Conservation (phyloP, 129 eudicot species). For the Escallonia rubra region DNA sequence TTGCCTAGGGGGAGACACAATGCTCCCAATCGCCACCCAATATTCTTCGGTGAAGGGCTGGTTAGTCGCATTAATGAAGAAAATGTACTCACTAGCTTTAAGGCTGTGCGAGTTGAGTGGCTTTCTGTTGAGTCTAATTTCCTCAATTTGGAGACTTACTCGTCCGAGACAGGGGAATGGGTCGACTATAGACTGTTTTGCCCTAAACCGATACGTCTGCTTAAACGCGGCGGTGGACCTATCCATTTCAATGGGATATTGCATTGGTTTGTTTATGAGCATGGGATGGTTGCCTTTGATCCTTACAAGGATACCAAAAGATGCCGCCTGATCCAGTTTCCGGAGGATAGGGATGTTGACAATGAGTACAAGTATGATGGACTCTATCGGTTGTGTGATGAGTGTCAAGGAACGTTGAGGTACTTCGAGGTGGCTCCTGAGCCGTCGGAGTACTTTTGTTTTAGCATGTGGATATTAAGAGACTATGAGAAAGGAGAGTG, state of each 20-base stretch:
- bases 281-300: slow-evolving; percentile 51
- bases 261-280: slow-evolving; percentile 44
- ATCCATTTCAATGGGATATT: slow-evolving; percentile 30
- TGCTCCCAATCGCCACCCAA: slow-evolving; percentile 30
- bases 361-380: slow-evolving; percentile 33
- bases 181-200: slow-evolving; percentile 26
- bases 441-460: slow-evolving; percentile 18
- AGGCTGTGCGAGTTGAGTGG: slow-evolving; percentile 37
- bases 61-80: slow-evolving; percentile 37
- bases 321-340: slow-evolving; percentile 33
- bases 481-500: slow-evolving; percentile 47
- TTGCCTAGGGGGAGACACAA: slow-evolving; percentile 33
- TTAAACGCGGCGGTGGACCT: slow-evolving; percentile 50
- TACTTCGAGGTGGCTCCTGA: slow-evolving; percentile 40
- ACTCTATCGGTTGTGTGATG: slow-evolving; percentile 42
- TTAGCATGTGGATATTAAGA: slow-evolving; percentile 44
- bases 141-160: slow-evolving; percentile 36
- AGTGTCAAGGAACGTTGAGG: slow-evolving; percentile 30
- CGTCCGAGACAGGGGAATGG: slow-evolving; percentile 49
- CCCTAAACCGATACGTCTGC: slow-evolving; percentile 19
- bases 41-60: slow-evolving; percentile 42
- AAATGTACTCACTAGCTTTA: slow-evolving; percentile 29
- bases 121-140: slow-evolving; percentile 2
- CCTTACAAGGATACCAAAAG: slow-evolving; percentile 25
- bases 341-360: slow-evolving; percentile 27